A percentile compares a stretch with the other conserved stretches of the same genome.
These are phyloP conservation scores for Clitocybe nebularis DNA, from an alignment of 1,284 basidiomycete species.

Conservation along the genomic window DNA sequence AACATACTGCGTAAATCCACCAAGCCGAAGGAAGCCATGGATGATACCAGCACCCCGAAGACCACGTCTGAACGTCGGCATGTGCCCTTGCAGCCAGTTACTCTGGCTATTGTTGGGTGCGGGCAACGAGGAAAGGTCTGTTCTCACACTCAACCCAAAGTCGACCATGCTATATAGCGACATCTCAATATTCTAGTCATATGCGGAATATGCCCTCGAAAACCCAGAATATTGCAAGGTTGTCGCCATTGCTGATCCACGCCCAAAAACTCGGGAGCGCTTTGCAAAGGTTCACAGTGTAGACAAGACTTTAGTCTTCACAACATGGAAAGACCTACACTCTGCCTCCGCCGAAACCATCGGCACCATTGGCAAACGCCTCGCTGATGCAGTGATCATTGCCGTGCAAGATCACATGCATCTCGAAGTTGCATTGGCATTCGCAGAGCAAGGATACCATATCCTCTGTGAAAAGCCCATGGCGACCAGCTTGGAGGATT, in stretches of 20 bases:
- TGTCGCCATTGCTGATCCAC: slow-evolving; percentile 81
- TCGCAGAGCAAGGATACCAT: slow-evolving; percentile 78
- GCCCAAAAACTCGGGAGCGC: slow-evolving; percentile 55
- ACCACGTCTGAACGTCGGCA: not conserved
- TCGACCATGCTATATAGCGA: too few species aligned
- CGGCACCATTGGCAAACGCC: slow-evolving; percentile 54
- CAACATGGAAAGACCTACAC: slow-evolving; percentile 68
- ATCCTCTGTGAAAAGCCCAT: slow-evolving; percentile 90
- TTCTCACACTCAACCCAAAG: not conserved
- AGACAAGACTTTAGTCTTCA: slow-evolving; percentile 63
- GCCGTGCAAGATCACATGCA: slow-evolving; percentile 79
- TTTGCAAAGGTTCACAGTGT: slow-evolving; percentile 58
- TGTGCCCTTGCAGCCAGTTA: slow-evolving; percentile 33
- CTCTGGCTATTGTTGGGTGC: slow-evolving; percentile 65
- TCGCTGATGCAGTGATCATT: slow-evolving; percentile 79
- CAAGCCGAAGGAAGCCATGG: slow-evolving; percentile 21
- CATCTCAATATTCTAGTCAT: slow-evolving; percentile 42
- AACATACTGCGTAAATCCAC: slow-evolving; percentile 32
- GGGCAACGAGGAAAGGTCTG: slow-evolving; percentile 74
- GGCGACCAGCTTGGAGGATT: slow-evolving; percentile 72
- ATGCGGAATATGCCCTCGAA: slow-evolving; percentile 59
- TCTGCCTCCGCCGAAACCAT: slow-evolving; percentile 65
- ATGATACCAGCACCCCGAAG: slow-evolving; percentile 4
- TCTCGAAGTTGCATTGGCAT: slow-evolving; percentile 66
- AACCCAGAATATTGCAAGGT: slow-evolving; percentile 66